Conservation (phyloP, 192 early-diverging fungal genomes). For the Pilaira anomala region DNA sequence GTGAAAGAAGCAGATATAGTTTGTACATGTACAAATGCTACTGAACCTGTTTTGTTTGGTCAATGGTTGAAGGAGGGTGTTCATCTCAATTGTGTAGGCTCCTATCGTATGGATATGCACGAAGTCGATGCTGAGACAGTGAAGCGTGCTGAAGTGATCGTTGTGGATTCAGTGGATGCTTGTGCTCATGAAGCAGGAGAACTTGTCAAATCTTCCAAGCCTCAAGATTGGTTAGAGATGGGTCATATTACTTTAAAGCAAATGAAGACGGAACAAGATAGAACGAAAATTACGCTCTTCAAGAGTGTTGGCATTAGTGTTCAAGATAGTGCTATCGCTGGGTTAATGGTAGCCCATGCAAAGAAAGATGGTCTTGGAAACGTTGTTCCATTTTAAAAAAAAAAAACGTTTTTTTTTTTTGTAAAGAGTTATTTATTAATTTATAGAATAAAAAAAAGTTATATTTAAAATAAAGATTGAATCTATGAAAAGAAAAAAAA, state of each 20-base stretch:
- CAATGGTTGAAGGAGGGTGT: conserved; percentile 38
- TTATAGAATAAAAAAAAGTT: neutral
- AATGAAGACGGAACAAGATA: neutral
- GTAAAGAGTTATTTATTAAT: neutral
- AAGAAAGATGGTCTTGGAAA: conserved; percentile 38
- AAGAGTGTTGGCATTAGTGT: conserved; percentile 56
- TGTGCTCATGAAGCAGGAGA: conserved; percentile 52
- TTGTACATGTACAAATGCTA: conserved; percentile 52
- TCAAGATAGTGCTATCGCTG: conserved; percentile 52
- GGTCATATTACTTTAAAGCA: conserved; percentile 17
- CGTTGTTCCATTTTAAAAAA: conserved; percentile 33
- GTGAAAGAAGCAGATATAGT: conserved; percentile 46
- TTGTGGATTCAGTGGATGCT: conserved; percentile 39
- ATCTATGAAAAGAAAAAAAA: neutral
- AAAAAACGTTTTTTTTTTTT: neutral
- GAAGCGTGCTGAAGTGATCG: conserved; percentile 28
- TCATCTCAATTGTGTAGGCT: conserved; percentile 52
- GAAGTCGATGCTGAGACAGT: conserved; percentile 46
- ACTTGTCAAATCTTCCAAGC: conserved; percentile 35
- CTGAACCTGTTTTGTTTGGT: conserved; percentile 39
- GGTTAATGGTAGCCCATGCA: conserved; percentile 38
- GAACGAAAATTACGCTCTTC: conserved; percentile 39
- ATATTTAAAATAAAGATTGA: neutral
- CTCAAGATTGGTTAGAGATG: conserved; percentile 35
- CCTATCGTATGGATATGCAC: conserved; percentile 48